Conservation (phyloP, 2,329 filamentous ascomycete species). For the Aspergillus sp. region DNA sequence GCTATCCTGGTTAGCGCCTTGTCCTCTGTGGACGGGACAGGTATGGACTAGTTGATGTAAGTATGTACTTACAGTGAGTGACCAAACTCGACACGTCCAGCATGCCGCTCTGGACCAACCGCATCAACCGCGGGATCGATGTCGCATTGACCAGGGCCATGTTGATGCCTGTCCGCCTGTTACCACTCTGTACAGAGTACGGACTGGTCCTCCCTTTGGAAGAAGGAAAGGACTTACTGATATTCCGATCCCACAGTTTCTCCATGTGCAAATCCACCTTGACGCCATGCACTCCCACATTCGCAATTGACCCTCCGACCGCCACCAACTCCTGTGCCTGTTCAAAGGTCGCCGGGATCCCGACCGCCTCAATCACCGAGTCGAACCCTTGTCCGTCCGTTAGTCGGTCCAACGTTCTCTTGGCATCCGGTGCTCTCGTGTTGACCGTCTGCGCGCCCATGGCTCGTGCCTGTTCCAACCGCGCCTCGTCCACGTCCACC, state of each 20-base stretch:
- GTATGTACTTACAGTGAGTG: conserved; percentile 14
- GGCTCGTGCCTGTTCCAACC: conserved; percentile 40
- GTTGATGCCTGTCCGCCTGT: conserved; percentile 12
- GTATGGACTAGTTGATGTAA: too few species aligned
- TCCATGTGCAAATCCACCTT: conserved; percentile 46
- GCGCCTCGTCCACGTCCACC: conserved; percentile 43
- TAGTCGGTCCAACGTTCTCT: conserved; percentile 33
- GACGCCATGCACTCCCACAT: conserved; percentile 49
- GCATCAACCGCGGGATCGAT: conserved; percentile 10
- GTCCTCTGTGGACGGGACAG: neutral
- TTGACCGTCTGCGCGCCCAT: conserved; percentile 42
- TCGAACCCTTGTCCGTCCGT: conserved; percentile 48
- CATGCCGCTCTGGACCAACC: conserved; percentile 9
- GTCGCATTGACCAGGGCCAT: conserved; percentile 18
- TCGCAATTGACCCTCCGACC: conserved; percentile 46
- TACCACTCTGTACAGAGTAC: neutral
- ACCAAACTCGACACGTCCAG: conserved; percentile 13
- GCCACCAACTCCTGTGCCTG: conserved; percentile 47
- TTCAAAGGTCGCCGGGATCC: conserved; percentile 46
- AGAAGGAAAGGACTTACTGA: conserved; percentile 29
- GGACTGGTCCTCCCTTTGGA: too few species aligned
- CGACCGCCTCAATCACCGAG: conserved; percentile 51
- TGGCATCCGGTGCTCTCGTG: conserved; percentile 25
- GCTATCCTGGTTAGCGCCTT: conserved; percentile 4
- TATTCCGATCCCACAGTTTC: conserved; percentile 46